phyloP scores from a whole-genome alignment of 2,329 filamentous ascomycete genomes.

The Ceratocystis lukuohia region DNA sequence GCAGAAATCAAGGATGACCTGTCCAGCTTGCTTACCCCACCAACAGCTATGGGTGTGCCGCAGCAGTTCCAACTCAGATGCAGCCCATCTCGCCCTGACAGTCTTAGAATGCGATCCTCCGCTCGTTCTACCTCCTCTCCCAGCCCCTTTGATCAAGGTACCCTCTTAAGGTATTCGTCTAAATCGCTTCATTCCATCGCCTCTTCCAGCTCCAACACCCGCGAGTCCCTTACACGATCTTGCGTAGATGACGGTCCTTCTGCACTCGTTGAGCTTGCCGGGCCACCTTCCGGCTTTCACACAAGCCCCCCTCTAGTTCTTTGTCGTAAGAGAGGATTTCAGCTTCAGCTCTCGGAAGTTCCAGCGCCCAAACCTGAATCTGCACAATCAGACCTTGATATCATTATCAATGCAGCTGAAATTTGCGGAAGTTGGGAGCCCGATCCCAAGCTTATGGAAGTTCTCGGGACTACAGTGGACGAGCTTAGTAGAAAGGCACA shows the following conservation, averaged over 20 bases:
- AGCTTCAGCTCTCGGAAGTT: not conserved
- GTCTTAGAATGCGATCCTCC: no score
- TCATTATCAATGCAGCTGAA: not conserved
- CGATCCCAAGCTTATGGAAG: conserved; percentile 20
- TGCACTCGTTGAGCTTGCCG: no score
- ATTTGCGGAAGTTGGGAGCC: conserved; percentile 20
- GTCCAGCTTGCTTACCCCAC: not conserved
- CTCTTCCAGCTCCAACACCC: accelerated
- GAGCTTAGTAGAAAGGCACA: conserved; percentile 11
- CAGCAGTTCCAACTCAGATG: not conserved
- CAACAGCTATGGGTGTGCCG: not conserved
- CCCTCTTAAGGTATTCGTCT: no score
- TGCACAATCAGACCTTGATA: not conserved
- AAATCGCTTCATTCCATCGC: no score
- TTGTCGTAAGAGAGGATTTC: no score
- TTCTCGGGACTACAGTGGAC: not conserved
- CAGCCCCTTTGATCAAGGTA: no score
- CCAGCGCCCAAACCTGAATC: not conserved
- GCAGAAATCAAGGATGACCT: not conserved
- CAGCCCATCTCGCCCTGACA: no score
- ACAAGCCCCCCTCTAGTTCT: not conserved
- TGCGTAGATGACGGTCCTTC: no score
- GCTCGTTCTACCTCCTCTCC: no score
- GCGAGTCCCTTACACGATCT: no score
- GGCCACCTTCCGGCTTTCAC: not conserved